Base-by-base conservation (phyloP, 108 stramenopile genomes). In the Stephanodiscus minutulus region DNA sequence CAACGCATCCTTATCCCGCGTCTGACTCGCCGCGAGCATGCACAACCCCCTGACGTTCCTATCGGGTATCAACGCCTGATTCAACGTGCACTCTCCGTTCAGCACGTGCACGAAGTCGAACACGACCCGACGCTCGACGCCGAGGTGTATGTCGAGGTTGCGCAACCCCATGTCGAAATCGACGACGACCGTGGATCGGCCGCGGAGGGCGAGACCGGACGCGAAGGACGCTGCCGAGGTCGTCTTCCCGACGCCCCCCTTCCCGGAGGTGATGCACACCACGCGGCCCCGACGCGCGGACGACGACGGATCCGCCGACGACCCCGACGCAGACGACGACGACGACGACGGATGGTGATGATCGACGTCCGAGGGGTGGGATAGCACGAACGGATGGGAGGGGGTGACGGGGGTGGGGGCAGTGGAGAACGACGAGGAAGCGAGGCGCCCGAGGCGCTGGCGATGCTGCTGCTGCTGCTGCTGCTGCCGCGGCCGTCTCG, bases 221-320 rank as follows among this genome's bases (percentile, higher is more conserved):
- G 78, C 77, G 50, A 84, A 80, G 46, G 76, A 73, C 13, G 88
- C 88, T 12, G 86, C 85, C 0, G 79, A 74, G 11, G 86, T 89
- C 0, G 88, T 89, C 56, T 89, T 89, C 0, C 88, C 88, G 2
- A 89, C 88, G 11, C 88, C 88, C 0, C 88, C 88, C 63, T 89
- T 89, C 12, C 88, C 88, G 31, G 82, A 83, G 5, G 87, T 88
- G n/a, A 88, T 68, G 15, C 81, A 83, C 8, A 88, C 77, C 10
- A 88, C 82, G 4, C 83, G 59, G n/a, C 81, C 76, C 5, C 70
- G 39, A 39, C 7, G 39, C 0, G 39, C 58, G 21, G 67, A 54
- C 49, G 70, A 33, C 5, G 31, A n/a, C n/a, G n/a, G n/a, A n/a
- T n/a, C n/a, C n/a, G n/a, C 31, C 12, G 28, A 27, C 28, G 55